phyloP scores from a whole-genome alignment of 2,329 filamentous ascomycete genomes.

The Mycosphaerella sp. region DNA sequence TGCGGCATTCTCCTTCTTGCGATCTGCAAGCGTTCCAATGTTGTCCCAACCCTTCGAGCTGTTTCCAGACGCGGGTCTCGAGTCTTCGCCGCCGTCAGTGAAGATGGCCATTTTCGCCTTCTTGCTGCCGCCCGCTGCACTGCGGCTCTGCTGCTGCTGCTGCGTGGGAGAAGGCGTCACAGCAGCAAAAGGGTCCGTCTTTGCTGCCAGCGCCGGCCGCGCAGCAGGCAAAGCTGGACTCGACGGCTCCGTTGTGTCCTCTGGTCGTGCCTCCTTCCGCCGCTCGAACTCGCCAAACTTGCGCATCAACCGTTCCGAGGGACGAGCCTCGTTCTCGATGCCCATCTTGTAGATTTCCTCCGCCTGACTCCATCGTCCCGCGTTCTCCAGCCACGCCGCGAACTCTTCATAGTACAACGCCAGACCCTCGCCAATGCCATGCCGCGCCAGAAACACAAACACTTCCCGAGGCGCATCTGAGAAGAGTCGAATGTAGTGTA shows the following conservation, averaged over 20 bases:
- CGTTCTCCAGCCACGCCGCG: conserved; percentile 81
- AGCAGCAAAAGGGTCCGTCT: conserved; percentile 70
- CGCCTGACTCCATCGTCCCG: conserved; percentile 78
- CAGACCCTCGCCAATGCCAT: conserved; percentile 76
- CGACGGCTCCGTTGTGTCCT: conserved; percentile 58
- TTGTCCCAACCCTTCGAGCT: conserved; percentile 77
- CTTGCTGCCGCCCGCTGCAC: conserved; percentile 40
- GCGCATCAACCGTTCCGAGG: conserved; percentile 69
- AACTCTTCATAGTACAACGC: conserved; percentile 97
- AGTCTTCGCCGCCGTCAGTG: conserved; percentile 57
- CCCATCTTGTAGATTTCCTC: conserved; percentile 91
- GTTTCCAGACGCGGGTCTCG: conserved; percentile 49
- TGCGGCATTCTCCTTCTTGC: conserved; percentile 88
- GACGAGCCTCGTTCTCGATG: conserved; percentile 79
- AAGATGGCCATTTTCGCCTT: conserved; percentile 87
- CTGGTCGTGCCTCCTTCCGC: conserved; percentile 61
- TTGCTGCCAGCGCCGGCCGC: conserved; percentile 75
- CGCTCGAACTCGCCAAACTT: conserved; percentile 92
- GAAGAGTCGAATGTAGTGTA: conserved; percentile 89
- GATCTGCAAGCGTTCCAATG: conserved; percentile 76
- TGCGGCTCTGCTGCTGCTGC: conserved; percentile 51
- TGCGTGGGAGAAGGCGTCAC: conserved; percentile 53
- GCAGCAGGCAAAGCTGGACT: conserved; percentile 82
- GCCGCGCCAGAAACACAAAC: conserved; percentile 83
- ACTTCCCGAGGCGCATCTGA: conserved; percentile 88